Conservation (phyloP, 768 basidiomycete species). For the Brasilioporus rufonigricans region DNA sequence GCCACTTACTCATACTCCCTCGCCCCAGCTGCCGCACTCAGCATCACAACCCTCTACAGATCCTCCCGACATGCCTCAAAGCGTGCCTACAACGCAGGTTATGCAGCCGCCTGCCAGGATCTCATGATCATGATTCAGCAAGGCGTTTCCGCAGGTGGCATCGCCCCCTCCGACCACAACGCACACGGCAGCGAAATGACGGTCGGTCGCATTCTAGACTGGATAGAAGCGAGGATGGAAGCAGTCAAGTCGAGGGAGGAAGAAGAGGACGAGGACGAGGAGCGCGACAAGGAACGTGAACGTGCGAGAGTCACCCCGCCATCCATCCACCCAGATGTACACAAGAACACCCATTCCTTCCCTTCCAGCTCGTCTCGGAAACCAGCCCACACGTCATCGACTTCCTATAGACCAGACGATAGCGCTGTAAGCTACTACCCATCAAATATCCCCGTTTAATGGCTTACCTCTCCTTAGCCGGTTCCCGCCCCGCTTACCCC, state of each 20-base stretch:
- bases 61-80: conserved; percentile 76
- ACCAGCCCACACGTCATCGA: conserved; percentile 10
- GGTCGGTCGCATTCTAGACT: conserved; percentile 79
- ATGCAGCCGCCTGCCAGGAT: conserved; percentile 77
- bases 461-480: conserved; percentile 17
- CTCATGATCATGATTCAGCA: conserved; percentile 80
- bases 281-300: conserved; percentile 55
- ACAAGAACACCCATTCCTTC: conserved; percentile 19
- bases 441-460: not conserved
- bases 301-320: conserved; percentile 32
- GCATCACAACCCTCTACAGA: conserved; percentile 82
- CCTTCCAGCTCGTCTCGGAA: conserved; percentile 19
- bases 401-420: conserved; percentile 20
- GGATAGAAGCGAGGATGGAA: conserved; percentile 79
- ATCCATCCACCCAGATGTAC: conserved; percentile 16
- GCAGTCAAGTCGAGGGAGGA: conserved; percentile 73
- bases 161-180: conserved; percentile 41
- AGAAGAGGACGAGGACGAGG: conserved; percentile 82
- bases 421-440: conserved; percentile 31
- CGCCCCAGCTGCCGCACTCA: conserved; percentile 69
- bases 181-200: conserved; percentile 60
- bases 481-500: conserved; percentile 30
- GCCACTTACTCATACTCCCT: conserved; percentile 20
- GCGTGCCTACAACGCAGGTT: conserved; percentile 77
- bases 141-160: conserved; percentile 63